Conservation (phyloP, 129 eudicot species). For the Lonicera japonica region DNA sequence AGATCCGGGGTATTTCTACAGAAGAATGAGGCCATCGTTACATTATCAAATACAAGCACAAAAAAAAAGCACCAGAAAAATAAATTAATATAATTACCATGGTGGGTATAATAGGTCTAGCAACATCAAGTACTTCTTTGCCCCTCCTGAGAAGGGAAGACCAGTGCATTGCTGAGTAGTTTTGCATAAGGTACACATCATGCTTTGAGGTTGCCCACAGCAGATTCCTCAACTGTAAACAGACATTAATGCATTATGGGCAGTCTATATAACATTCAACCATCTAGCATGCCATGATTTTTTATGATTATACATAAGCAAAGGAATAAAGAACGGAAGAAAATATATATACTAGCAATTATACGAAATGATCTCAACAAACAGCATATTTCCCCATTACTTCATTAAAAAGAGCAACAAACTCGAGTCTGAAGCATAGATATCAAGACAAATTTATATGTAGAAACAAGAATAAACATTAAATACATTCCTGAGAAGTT, state of each 20-base stretch:
- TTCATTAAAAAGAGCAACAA: too few relatives aligned
- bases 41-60: too few relatives aligned
- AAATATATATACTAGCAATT: too few relatives aligned
- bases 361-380: too few relatives aligned
- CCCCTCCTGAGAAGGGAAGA: constrained; percentile 63
- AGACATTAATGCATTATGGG: constrained; percentile 7
- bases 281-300: too few relatives aligned
- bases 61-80: neutral
- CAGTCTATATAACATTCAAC: neutral
- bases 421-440: too few relatives aligned
- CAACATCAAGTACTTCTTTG: constrained; percentile 72
- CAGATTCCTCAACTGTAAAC: constrained; percentile 74
- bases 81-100: constrained; percentile 28
- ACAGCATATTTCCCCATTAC: too few relatives aligned
- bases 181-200: constrained; percentile 82
- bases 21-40: neutral
- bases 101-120: constrained; percentile 59
- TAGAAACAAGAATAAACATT: too few relatives aligned
- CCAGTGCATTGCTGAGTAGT: constrained; percentile 93
- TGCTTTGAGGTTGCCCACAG: constrained; percentile 92
- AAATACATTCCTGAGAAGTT: too few relatives aligned
- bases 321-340: too few relatives aligned
- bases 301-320: too few relatives aligned
- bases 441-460: too few relatives aligned
- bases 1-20: constrained; percentile 64